Evolutionary conservation across 768 basidiomycete genomes (phyloP), one percentile per base, ranked within the genome.

Genomic region (Mycena vitilis): DNA sequence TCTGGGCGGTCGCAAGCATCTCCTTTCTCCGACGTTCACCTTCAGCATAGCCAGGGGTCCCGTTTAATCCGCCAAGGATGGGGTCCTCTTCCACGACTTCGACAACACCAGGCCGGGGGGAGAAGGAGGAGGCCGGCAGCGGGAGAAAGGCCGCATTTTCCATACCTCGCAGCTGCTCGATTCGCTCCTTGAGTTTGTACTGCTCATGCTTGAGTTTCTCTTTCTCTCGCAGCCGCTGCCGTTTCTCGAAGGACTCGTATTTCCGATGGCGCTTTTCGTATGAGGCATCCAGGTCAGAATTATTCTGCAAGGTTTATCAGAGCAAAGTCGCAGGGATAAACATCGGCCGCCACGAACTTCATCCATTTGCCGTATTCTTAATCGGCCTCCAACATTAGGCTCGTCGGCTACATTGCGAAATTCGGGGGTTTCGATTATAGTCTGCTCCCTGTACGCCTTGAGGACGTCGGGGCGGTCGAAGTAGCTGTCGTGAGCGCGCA

Each of bases 121-220:
- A 81, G 75, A 93, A 93, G 42, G 83, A 83, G 20, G 86, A 79
- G 7, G 88, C 85, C 47, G 90, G 86, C 52, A 92, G 80, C 34
- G 82, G 75, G 37, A 93, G 85, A 78, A 94, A 95, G 4, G 91
- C 89, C 61, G 86, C 78, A 55, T 85, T 78, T 66, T 94, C 92
- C 89, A 96, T 91, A 34, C 82, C 84, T 63, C 85, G 86, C 63
- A 96, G 84, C 74, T 95, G 92, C 59, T 96, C 94, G 68, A 96
- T 92, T 42, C 95, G 89, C 75, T 95, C 91, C 78, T 92, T 92
- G 74, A 97, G 88, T 76, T 95, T 95, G 81, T 95, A 95, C 73
- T 95, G 94, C 75, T 96, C 95, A 71, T 95, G 91, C 78, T 93
- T 91, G 62, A 96, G 86, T 76, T 95, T 95, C 79, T 97, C 95